A percentile compares a stretch with the other conserved stretches of the same genome.
Evolutionary conservation across 129 eudicot genomes (phyloP).

Genomic region (Chrysanthemum seticuspe): DNA sequence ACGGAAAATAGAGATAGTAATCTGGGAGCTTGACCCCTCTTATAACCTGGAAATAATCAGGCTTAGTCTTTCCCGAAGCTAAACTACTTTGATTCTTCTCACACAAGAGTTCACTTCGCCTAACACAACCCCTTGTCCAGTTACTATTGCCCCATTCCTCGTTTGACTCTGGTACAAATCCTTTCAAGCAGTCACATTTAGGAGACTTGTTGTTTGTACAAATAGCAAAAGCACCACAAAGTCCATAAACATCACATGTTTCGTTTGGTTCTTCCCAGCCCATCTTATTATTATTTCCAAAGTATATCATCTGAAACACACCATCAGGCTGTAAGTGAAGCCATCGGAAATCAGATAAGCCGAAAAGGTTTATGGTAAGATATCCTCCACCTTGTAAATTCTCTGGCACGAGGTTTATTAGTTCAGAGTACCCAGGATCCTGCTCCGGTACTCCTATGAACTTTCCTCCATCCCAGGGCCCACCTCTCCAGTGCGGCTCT

Average conservation of each 20-base stretch:
- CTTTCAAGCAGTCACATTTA: constrained; percentile 37
- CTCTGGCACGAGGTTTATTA: constrained; percentile 16
- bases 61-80: constrained; percentile 20
- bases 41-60: constrained; percentile 41
- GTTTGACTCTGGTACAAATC: constrained; percentile 35
- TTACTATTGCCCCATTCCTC: constrained; percentile 38
- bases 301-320: constrained; percentile 1
- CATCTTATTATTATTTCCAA: not conserved
- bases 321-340: constrained; percentile 19
- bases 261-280: constrained; percentile 22
- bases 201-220: constrained; percentile 24
- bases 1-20: constrained; percentile 18
- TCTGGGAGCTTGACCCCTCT: constrained; percentile 34
- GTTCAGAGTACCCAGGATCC: constrained; percentile 14
- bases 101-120: constrained; percentile 34
- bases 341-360: not conserved
- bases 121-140: constrained; percentile 43
- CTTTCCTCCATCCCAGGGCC: constrained; percentile 38
- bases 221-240: constrained; percentile 41
- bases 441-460: constrained; percentile 30
- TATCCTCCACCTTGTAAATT: constrained; percentile 18
- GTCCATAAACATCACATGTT: constrained; percentile 36
- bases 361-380: not conserved
- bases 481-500: constrained; percentile 28
- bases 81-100: constrained; percentile 24